These are phyloP conservation scores for Citrus mangshanensis DNA, from an alignment of 345 rosid genomes.

Conservation along the genomic window DNA sequence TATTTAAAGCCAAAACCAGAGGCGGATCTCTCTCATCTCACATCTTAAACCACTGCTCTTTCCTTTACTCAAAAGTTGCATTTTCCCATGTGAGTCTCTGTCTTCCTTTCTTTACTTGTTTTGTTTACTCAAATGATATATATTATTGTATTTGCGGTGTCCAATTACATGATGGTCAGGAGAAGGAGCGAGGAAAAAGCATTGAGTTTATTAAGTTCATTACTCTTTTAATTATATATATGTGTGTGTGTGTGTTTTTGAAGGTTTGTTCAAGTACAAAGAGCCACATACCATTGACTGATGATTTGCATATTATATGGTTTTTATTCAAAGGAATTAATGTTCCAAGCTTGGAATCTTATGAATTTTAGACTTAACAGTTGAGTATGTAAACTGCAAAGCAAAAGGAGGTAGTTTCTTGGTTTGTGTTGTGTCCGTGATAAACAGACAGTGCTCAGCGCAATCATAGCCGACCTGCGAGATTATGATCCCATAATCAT, in stretches of 20 bases:
- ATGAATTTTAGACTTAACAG: neutral
- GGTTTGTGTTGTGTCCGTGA: slow-evolving; percentile 55
- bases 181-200: slow-evolving; percentile 19
- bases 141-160: neutral
- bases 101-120: neutral
- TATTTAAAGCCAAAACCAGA: slow-evolving; percentile 11
- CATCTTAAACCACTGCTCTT: slow-evolving; percentile 2
- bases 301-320: neutral
- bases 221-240: neutral
- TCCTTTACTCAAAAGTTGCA: slow-evolving; percentile 8
- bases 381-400: neutral
- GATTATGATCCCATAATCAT: slow-evolving; percentile 61
- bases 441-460: slow-evolving; percentile 52
- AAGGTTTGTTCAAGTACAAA: slow-evolving; percentile 28
- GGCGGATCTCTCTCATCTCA: neutral
- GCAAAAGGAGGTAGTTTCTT: slow-evolving; percentile 17
- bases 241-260: neutral
- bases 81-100: slow-evolving; percentile 34
- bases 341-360: slow-evolving; percentile 41
- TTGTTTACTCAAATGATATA: neutral
- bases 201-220: neutral
- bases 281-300: slow-evolving; percentile 28
- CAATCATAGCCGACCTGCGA: slow-evolving; percentile 69
- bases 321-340: slow-evolving; percentile 28
- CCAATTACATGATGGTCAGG: neutral